Evolutionary conservation across 2,329 filamentous ascomycete genomes (phyloP).

Genomic region (Pseudophaeomoniella oleicola): DNA sequence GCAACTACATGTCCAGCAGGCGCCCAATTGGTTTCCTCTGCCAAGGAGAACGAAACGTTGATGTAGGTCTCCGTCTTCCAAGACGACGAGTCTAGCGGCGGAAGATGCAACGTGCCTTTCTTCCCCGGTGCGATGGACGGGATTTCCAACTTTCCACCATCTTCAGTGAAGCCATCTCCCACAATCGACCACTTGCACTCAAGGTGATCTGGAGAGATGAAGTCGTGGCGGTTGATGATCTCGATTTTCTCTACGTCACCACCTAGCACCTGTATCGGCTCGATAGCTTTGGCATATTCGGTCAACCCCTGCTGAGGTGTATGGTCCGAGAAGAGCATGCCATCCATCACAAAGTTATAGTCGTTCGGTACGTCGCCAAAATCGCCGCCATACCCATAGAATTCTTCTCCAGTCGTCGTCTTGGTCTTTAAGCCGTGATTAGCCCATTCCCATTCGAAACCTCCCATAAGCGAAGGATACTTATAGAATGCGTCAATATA

Average conservation of each 20-base stretch:
- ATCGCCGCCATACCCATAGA: conserved; percentile 47
- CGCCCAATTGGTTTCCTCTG: conserved; percentile 6
- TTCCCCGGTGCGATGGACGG: conserved; percentile 15
- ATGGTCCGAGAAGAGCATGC: conserved; percentile 39
- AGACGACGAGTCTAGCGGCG: conserved; percentile 1
- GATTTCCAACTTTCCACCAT: conserved; percentile 4
- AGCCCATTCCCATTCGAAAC: conserved; percentile 53
- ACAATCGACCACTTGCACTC: conserved; percentile 3
- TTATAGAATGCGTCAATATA: conserved; percentile 51
- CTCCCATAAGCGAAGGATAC: conserved; percentile 49
- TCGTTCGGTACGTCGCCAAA: conserved; percentile 49
- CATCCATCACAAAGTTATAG: conserved; percentile 48
- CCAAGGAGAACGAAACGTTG: conserved; percentile 6
- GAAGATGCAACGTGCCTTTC: conserved; percentile 6
- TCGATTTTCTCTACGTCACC: conserved; percentile 3
- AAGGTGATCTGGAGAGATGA: conserved; percentile 7
- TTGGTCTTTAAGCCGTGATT: conserved; percentile 44
- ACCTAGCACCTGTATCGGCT: conserved; percentile 34
- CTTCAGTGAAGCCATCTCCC: conserved; percentile 1
- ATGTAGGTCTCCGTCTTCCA: conserved; percentile 6
- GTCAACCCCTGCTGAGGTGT: conserved; percentile 40
- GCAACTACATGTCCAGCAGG: conserved; percentile 9
- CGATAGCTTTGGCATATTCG: conserved; percentile 44
- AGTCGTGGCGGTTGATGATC: conserved; percentile 8
- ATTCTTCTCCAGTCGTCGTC: conserved; percentile 24